phyloP scores from a whole-genome alignment of 225 moss, liverwort and hornwort genomes.

The Marchantia polymorpha region DNA sequence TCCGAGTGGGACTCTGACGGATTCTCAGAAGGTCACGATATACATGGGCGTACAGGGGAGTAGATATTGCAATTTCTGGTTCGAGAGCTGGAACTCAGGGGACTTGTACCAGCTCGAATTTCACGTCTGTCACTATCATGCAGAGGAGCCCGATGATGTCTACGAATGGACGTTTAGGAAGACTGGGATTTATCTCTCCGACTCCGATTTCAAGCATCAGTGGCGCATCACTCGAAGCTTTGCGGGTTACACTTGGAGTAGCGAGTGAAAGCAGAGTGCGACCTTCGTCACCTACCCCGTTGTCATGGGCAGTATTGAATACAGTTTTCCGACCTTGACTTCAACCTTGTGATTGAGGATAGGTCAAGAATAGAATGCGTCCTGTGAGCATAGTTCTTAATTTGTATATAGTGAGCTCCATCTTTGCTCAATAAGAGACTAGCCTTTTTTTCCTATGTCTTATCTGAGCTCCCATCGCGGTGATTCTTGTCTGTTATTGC shows the following conservation, averaged over 20 bases:
- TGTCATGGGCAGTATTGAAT: too few species aligned
- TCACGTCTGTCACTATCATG: conserved; percentile 3
- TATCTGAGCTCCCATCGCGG: too few species aligned
- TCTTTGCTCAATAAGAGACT: too few species aligned
- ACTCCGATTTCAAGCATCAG: conserved; percentile 3
- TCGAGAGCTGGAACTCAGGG: neutral
- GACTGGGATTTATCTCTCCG: conserved; percentile 3
- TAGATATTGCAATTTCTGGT: conserved; percentile 7
- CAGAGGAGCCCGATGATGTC: neutral
- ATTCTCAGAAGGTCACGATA: neutral
- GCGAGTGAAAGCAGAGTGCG: neutral
- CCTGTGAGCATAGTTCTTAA: too few species aligned
- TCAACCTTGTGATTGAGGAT: too few species aligned
- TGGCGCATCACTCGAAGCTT: neutral
- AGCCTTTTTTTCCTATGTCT: too few species aligned
- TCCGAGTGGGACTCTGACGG: neutral
- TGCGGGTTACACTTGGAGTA: neutral
- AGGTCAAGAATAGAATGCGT: too few species aligned
- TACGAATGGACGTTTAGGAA: conserved; percentile 11
- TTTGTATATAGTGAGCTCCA: too few species aligned
- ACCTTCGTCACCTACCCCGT: too few species aligned
- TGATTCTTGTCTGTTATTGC: too few species aligned
- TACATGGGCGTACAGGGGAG: neutral
- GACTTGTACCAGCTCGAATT: neutral
- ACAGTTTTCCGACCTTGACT: too few species aligned